phyloP scores from a whole-genome alignment of 495 filamentous ascomycete genomes.

The Aspergillus coremiiformis region DNA sequence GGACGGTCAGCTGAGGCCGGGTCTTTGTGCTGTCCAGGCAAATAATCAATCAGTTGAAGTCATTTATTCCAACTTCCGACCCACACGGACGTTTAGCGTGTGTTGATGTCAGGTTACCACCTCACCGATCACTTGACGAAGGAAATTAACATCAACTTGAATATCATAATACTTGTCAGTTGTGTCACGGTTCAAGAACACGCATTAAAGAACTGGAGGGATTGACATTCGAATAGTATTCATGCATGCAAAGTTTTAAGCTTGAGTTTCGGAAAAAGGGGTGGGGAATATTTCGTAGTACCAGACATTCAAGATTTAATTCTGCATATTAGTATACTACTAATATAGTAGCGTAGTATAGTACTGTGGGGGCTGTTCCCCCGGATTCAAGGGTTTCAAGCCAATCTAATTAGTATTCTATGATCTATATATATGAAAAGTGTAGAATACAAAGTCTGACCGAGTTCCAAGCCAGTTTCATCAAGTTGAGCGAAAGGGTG shows the following conservation, averaged over 20 bases:
- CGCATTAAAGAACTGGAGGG: not conserved
- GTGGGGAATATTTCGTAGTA: no score
- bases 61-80: no score
- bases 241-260: no score
- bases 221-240: no score
- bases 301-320: no score
- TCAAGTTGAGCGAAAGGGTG: no score
- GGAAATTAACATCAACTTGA: not conserved
- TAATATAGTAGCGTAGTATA: no score
- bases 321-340: no score
- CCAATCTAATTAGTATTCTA: not conserved
- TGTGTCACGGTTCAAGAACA: no score
- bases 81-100: not conserved
- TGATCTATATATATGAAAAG: not conserved
- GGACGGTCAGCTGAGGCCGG: not conserved
- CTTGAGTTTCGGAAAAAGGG: no score
- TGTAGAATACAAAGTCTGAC: not conserved
- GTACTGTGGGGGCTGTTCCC: no score
- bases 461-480: no score
- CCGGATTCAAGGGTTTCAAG: not conserved
- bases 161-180: not conserved
- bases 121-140: not conserved
- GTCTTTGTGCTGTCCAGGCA: not conserved
- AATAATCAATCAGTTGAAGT: not conserved
- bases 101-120: not conserved